Percentiles rank a stretch among this genome's conserved stretches.
phyloP scores from a whole-genome alignment of 805 yeast genomes.

The Saturnispora quitensis region DNA sequence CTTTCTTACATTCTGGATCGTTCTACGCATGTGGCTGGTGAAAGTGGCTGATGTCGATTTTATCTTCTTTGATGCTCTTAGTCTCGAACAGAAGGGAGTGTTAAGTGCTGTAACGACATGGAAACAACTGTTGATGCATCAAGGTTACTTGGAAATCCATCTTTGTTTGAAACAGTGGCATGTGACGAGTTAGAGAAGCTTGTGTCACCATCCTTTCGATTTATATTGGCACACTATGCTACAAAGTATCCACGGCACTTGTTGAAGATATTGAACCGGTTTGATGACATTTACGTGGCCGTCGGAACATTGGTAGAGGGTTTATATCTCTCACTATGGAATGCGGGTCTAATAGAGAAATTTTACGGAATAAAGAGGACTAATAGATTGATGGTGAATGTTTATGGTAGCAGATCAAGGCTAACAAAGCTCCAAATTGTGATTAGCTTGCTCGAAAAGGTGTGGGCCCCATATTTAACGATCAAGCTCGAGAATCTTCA shows the following conservation, averaged over 20 bases:
- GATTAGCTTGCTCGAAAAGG: slow-evolving; percentile 48
- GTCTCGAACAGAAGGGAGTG: neutral
- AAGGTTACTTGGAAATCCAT: slow-evolving; percentile 65
- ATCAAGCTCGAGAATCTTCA: slow-evolving; percentile 60
- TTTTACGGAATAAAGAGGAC: slow-evolving; percentile 82
- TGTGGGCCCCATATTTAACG: slow-evolving; percentile 57
- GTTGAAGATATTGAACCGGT: slow-evolving; percentile 51
- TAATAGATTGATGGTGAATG: slow-evolving; percentile 11
- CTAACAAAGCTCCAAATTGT: slow-evolving; percentile 44
- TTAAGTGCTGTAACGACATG: neutral
- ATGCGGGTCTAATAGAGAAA: slow-evolving; percentile 81
- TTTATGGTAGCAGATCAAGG: slow-evolving; percentile 25
- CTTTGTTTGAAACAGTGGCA: slow-evolving; percentile 80
- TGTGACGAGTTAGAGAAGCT: slow-evolving; percentile 69
- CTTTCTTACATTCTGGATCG: neutral
- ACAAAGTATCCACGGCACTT: slow-evolving; percentile 65
- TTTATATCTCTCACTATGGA: slow-evolving; percentile 62
- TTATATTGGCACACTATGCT: slow-evolving; percentile 72
- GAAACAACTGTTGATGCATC: slow-evolving; percentile 65
- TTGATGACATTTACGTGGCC: slow-evolving; percentile 66
- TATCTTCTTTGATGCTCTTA: neutral
- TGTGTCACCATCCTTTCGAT: slow-evolving; percentile 75
- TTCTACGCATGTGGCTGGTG: neutral
- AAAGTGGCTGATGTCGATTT: neutral
- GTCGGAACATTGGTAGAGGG: slow-evolving; percentile 61